These are phyloP conservation scores for Begonia fuchsioides DNA, from an alignment of 306 rosid species.

Conservation along the genomic window DNA sequence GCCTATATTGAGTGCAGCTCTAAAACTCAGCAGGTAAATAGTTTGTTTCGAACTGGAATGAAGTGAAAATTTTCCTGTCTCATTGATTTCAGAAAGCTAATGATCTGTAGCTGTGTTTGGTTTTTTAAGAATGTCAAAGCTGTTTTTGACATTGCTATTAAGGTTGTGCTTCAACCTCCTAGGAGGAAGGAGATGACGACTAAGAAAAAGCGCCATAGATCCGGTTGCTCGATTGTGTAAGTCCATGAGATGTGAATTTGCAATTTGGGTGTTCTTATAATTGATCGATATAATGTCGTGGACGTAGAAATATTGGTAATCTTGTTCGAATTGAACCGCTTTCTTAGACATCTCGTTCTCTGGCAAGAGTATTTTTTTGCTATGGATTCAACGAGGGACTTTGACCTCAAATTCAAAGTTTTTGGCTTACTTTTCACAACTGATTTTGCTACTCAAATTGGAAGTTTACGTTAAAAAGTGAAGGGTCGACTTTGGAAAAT, in stretches of 20 bases:
- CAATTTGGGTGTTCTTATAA: not conserved
- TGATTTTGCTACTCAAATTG: too few relatives aligned
- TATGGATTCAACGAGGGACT: too few relatives aligned
- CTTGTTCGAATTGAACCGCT: not conserved
- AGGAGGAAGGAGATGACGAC: slow-evolving; percentile 67
- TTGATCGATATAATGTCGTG: not conserved
- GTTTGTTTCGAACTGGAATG: not conserved
- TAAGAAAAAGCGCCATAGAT: slow-evolving; percentile 58
- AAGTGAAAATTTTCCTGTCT: not conserved
- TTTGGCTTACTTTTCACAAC: too few relatives aligned
- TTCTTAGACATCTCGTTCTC: too few relatives aligned
- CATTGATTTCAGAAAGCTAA: not conserved
- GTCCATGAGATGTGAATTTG: slow-evolving; percentile 11
- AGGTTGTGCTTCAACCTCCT: slow-evolving; percentile 98
- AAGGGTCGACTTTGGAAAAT: too few relatives aligned
- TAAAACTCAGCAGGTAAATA: slow-evolving; percentile 83
- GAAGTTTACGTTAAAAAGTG: too few relatives aligned
- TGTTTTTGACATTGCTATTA: slow-evolving; percentile 88
- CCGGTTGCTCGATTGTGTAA: slow-evolving; percentile 75
- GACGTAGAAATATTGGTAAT: not conserved
- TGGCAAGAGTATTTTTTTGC: too few relatives aligned
- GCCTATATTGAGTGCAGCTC: slow-evolving; percentile 97
- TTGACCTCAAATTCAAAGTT: too few relatives aligned
- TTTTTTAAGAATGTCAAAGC: slow-evolving; percentile 73
- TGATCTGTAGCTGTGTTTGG: not conserved